Evolutionary conservation across 1,139 yeast species (phyloP).

Genomic region (Tardiomyces depauwii): DNA sequence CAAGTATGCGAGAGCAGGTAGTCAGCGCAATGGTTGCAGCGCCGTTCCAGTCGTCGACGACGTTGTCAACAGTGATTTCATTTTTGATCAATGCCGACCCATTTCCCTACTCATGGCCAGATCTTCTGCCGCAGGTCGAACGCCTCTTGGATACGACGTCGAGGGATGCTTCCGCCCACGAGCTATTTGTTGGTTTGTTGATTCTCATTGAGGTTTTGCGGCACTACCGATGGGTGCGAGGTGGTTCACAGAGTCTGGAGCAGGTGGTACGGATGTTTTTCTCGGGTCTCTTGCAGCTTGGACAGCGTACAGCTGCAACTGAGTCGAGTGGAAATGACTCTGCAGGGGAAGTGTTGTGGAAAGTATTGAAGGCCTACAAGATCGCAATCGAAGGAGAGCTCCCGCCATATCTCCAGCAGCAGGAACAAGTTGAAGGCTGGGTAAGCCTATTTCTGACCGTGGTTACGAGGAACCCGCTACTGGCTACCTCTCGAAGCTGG

Average conservation of each 20-base stretch:
- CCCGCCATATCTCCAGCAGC: constrained; percentile 4
- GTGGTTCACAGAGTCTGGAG: not conserved
- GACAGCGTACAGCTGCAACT: not conserved
- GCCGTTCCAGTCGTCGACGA: not conserved
- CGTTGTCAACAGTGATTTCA: constrained; percentile 3
- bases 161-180: constrained; percentile 3
- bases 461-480: not conserved
- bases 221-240: constrained; percentile 5
- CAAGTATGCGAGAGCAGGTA: constrained; percentile 1
- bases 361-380: constrained; percentile 8
- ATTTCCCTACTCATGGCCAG: constrained; percentile 4
- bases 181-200: constrained; percentile 8
- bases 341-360: constrained; percentile 10
- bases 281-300: constrained; percentile 7
- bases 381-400: constrained; percentile 5
- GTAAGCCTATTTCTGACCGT: constrained; percentile 6
- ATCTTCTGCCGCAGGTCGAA: constrained; percentile 2
- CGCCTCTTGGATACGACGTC: constrained; percentile 2
- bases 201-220: constrained; percentile 7
- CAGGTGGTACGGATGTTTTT: constrained; percentile 4
- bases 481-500: constrained; percentile 1
- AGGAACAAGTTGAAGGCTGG: constrained; percentile 7
- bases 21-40: not conserved
- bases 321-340: not conserved
- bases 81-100: constrained; percentile 5